Evolutionary conservation across 2,329 filamentous ascomycete genomes (phyloP), one percentile per base, ranked within the genome.

Genomic region (Sclerotinia borealis): DNA sequence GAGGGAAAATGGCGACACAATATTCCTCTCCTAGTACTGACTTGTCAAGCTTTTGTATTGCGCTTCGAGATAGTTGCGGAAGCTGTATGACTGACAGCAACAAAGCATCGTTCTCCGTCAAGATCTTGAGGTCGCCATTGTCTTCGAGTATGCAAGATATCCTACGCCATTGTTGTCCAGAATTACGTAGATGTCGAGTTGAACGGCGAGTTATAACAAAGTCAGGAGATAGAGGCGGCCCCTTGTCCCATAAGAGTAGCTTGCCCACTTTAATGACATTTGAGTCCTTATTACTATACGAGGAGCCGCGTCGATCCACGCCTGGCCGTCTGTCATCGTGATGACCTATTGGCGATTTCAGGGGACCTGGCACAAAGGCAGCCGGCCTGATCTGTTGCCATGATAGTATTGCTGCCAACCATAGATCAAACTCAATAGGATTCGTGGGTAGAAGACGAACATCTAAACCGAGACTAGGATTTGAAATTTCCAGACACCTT

Each of bases 221-320:
- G 50, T 80, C 78, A 7, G 85, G 83, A 43, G 82, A 72, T 45
- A 68, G 64, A 7, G 84, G 80, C 8, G 79, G 72, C 1, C 87
- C 88, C 74, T 90, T 95, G 76, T 98, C 92, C 93, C 93, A 97
- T 52, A 96, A 81, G 72, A 92, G 87, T 73, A 96, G 85, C 73
- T 92, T 93, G 62, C 92, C 95, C 54, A 97, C 91, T 74, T 98
- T 99, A 79, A 98, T 98, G 68, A 98, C 95, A 62, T 89, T 86
- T 4, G 86, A 84, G 66, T 92, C 88, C 72, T 88, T 95, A 90
- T 87, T 72, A 87, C 93, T 67, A 27, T 22, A 80, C 79, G 61
- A 80, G 77, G 59, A 82, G 74, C 66, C 81, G 73, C 72, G 76
- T 75, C 69, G 79, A 74, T 29, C 71, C 15, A 49, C 37, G 29